Evolutionary conservation across 805 yeast species (phyloP), one percentile per base, ranked within the genome.

Genomic region (Cephaloascus albidus): DNA sequence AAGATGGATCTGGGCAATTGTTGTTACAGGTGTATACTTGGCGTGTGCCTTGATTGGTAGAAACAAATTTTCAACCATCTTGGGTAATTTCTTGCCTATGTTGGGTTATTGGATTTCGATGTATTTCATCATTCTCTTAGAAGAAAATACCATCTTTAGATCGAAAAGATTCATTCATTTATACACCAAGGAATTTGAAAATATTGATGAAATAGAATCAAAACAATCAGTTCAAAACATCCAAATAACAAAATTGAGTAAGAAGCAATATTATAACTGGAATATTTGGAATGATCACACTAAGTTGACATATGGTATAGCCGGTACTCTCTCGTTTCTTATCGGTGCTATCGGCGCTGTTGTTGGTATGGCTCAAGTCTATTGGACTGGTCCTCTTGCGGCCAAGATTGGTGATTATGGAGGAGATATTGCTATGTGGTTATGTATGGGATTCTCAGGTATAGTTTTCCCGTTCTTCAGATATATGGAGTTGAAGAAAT

Each of bases 41-140:
- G 76, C 81, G 3, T 73, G 86, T 54, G 80, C 95, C 1, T 60
- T 85, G 43, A 89, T 75, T 18, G 96, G 96, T 10, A 70, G 82
- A 49, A 63, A 81, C 53, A 78, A 80, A 48, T 82, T 87, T 54
- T 68, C 85, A 40, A 68, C 76, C 3, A 85, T 87, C 43, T 63
- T 86, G 47, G 78, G 86, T 10, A 86, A 86, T 51, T 86, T 86
- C 60, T 63, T 86, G 51, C 95, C 96, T 8, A 86, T 86, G 95
- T 74, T 86, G 42, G 95, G 95, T 2, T 86, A 86, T 60, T 86
- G 96, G 96, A 75, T 85, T 41, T 76, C 89, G 42, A 84, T 86
- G 62, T 87, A 86, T 56, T 75, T 81, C 49, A 72, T 75, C 15
- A 55, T 86, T 36, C 58, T 85, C 27, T 43, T 85, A 3, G 85